Conservation (phyloP, 495 filamentous ascomycete genomes). For the Tuber microsphaerosporum region DNA sequence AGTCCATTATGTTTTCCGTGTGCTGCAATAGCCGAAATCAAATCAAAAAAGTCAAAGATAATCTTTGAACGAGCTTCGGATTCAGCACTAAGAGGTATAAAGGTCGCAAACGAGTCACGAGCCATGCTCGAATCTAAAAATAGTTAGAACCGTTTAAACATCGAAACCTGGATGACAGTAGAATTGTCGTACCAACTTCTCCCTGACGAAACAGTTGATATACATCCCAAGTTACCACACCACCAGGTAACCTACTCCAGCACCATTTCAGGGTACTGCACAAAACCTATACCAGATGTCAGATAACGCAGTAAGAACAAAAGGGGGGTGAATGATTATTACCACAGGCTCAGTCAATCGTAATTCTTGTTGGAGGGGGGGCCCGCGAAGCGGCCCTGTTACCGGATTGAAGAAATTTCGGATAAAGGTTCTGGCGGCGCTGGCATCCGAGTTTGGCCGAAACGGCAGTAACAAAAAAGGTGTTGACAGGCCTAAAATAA, state of each 20-base stretch:
- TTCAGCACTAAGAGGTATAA: conserved; percentile 90
- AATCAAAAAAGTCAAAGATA: conserved; percentile 94
- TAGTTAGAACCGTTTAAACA: conserved; percentile 2
- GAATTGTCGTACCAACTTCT: conserved; percentile 63
- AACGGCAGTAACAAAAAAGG: conserved; percentile 96
- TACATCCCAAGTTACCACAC: conserved; percentile 92
- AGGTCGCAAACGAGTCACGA: conserved; percentile 86
- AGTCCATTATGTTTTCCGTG: conserved; percentile 91
- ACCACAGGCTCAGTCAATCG: conserved; percentile 93
- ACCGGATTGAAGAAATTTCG: conserved; percentile 76
- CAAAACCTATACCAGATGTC: conserved; percentile 59
- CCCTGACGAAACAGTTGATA: conserved; percentile 94
- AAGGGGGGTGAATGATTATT: conserved; percentile 9
- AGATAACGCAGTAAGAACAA: conserved; percentile 21
- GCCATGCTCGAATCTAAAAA: conserved; percentile 79
- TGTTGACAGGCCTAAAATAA: conserved; percentile 44
- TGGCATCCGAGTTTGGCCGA: conserved; percentile 83
- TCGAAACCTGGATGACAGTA: conserved; percentile 12
- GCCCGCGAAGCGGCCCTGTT: conserved; percentile 53
- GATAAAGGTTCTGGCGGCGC: conserved; percentile 82
- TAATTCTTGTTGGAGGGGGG: conserved; percentile 72
- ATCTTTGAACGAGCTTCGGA: conserved; percentile 78
- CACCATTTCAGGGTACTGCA: conserved; percentile 97
- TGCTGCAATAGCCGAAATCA: conserved; percentile 68
- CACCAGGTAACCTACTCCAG: conserved; percentile 87